A percentile compares a stretch with the other conserved stretches of the same genome.
Conservation (phyloP, 164 flowering plant species). For the Nymphaea colorata region DNA sequence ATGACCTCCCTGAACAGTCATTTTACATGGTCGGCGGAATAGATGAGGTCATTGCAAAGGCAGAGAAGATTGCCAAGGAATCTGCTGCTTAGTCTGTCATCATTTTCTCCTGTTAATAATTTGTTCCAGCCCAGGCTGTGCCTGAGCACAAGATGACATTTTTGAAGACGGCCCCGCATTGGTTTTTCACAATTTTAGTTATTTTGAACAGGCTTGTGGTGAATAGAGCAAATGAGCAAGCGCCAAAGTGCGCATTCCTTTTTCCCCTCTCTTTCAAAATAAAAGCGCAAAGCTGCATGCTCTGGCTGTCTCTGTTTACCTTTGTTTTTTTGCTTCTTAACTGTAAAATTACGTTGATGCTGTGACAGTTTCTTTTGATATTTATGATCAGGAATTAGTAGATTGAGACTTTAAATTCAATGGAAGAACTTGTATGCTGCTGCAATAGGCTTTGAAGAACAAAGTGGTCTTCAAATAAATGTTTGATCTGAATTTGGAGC, state of each 20-base stretch:
- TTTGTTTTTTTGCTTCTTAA: too few relatives aligned
- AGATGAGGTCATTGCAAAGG: slow-evolving; percentile 93
- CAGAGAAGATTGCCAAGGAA: slow-evolving; percentile 94
- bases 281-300: not conserved
- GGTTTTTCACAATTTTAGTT: not conserved
- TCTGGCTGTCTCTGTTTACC: not conserved
- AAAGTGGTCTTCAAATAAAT: too few relatives aligned
- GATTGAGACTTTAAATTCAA: not conserved
- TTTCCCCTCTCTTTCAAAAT: not conserved
- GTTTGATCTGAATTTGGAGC: too few relatives aligned
- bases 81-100: slow-evolving; percentile 22
- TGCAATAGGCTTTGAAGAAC: too few relatives aligned
- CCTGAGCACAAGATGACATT: not conserved
- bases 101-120: not conserved
- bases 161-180: not conserved
- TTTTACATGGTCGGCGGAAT: slow-evolving; percentile 99
- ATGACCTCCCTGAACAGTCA: slow-evolving; percentile 88
- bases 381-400: not conserved
- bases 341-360: not conserved
- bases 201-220: not conserved
- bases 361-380: not conserved
- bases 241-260: not conserved
- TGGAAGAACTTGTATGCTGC: not conserved
- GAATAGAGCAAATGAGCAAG: not conserved
- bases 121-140: not conserved